Evolutionary conservation across 768 basidiomycete genomes (phyloP), one percentile per base, ranked within the genome.

Genomic region (Candolleomyces eurysporus): DNA sequence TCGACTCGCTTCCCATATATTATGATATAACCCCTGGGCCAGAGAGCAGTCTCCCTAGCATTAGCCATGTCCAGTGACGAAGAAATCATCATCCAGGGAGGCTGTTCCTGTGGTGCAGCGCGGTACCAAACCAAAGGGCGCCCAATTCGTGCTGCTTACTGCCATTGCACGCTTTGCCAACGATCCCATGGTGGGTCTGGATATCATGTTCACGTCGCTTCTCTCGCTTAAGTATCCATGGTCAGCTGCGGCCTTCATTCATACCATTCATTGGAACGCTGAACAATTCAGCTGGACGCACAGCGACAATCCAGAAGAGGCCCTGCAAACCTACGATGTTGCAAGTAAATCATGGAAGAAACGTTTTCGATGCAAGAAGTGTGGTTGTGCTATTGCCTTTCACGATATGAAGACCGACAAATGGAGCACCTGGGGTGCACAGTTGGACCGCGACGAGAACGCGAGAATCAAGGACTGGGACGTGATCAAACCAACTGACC

Each of bases 131-230:
- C 86, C 2, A 70, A 69, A 11, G 83, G 82, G 1, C 70, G 68
- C 39, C 86, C 88, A 0, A 64, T 82, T 4, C 72, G 84, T 39
- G 83, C 82, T 63, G 87, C 84, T 5, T 89, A 84, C 66, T 90
- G 87, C 63, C 89, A 90, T 66, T 91, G 89, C 67, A 85, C 84
- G 4, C 69, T 80, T n/a, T 91, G 89, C 66, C 89, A 90, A 70
- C 75, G 81, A 45, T 68, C 88, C 55, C 83, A 73, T 64, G 84
- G 87, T 82, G 67, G 60, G 76, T 62, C 52, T 42, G 19, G 39
- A 30, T 31, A 5, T 6, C 55, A 51, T 26, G 45, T 26, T 55
- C 49, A 36, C 50, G n/a, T 42, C 5, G 43, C 6, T 26, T 30
- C 22, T 50, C 55, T 45, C 26, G 50, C 13, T 39, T 46, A n/a